These are phyloP conservation scores for Solanum virginianum DNA, from an alignment of 257 asterid genomes.

Conservation along the genomic window DNA sequence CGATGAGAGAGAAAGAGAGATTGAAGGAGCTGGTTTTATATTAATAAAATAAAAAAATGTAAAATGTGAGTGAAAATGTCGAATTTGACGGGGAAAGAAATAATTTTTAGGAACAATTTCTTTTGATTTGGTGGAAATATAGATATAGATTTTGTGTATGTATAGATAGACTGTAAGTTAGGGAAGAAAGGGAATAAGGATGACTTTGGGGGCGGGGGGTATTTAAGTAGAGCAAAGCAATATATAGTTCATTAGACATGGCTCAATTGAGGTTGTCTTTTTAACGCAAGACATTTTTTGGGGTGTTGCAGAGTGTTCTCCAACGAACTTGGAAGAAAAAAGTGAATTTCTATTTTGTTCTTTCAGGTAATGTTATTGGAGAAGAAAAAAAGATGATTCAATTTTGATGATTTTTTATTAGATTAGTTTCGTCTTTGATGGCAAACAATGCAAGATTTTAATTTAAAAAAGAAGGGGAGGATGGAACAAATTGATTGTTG, in stretches of 20 bases:
- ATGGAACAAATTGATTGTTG: not conserved
- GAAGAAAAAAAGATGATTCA: not conserved
- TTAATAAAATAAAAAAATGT: not conserved
- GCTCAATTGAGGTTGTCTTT: not conserved
- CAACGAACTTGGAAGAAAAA: constrained; percentile 14
- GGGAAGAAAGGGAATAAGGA: not conserved
- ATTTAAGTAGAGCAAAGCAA: not conserved
- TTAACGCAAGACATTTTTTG: not conserved
- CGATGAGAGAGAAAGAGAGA: constrained; percentile 38
- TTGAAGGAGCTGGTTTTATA: constrained; percentile 5
- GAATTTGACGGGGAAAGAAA: constrained; percentile 3
- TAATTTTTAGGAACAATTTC: not conserved
- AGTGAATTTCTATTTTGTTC: not conserved
- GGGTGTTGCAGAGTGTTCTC: constrained; percentile 20
- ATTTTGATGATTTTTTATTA: not conserved
- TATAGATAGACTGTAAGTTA: constrained; percentile 12
- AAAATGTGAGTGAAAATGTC: not conserved
- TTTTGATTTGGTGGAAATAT: not conserved
- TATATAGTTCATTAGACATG: not conserved
- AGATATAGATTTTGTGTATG: constrained; percentile 26
- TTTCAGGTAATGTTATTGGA: not conserved
- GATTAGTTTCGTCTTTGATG: not conserved
- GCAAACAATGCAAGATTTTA: not conserved
- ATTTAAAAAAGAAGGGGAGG: not conserved
- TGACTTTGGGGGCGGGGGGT: not conserved